Base-by-base conservation (phyloP, 768 basidiomycete genomes). In the Tulasnella sp. region DNA sequence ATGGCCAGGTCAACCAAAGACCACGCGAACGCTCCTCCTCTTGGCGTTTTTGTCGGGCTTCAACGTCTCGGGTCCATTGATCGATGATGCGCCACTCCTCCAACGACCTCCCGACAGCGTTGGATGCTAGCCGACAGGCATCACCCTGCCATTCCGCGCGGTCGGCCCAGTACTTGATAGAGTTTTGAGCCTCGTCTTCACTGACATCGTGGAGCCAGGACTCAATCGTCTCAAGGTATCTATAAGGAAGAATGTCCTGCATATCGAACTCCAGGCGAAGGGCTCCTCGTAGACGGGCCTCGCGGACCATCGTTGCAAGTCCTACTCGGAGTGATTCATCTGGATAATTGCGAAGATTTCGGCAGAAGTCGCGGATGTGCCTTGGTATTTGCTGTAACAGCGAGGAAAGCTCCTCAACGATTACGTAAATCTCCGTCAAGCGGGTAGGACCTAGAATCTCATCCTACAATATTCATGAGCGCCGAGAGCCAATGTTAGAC, bases 91-190 rank as follows among this genome's bases (percentile, higher is more conserved):
- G 5, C 44, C 44, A 47, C 26, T 47, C 44, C 26, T 26, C 47
- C 64, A 62, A 74, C 36, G 69, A 81, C 84, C 66, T 76, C 26
- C 26, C 44, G 44, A 91, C 90, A 36, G 44, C 5, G 44, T 26
- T 19, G 9, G 44, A 47, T 26, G 44, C 44, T 19, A 47, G 12
- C n/a, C 4, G 19, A 47, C 44, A 22, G 44, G 44, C n/a, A n/a
- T 47, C 44, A 47, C 44, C 26, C n/a, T 22, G 12, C 44, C 44
- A 3, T 22, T 47, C 0, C 2, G 44, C 44, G 44, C 26, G n/a
- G 44, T 47, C 44, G n/a, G 44, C 44, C 52, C 44, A 47, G 26
- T 11, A 26, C n/a, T 47, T 47, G n/a, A 47, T 12, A 9, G n/a
- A 47, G 12, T 47, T 26, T 19, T n/a, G 5, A 47, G 44, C n/a